A percentile compares a stretch with the other conserved stretches of the same genome.
phyloP scores from a whole-genome alignment of 768 basidiomycete genomes.

The Tulasnella sp. region DNA sequence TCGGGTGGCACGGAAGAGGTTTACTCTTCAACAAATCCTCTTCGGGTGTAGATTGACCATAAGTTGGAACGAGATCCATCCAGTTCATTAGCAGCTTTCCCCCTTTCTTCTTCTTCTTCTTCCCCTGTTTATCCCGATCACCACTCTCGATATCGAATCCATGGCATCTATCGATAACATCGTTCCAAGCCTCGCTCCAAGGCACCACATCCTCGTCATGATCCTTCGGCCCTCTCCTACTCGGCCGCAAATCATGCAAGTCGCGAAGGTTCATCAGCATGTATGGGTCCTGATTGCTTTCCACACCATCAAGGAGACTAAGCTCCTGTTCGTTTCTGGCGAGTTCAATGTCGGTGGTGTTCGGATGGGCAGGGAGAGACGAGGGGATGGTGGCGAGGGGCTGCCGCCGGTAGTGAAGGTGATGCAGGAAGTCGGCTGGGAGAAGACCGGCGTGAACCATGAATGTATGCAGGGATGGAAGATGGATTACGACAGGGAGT shows the following conservation, averaged over 20 bases:
- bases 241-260: slow-evolving; percentile 33
- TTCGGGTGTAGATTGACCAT: too few species aligned
- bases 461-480: slow-evolving; percentile 63
- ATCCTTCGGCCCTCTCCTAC: slow-evolving; percentile 28
- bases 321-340: slow-evolving; percentile 45
- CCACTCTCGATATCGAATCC: slow-evolving; percentile 31
- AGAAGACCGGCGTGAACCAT: slow-evolving; percentile 80
- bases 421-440: slow-evolving; percentile 50
- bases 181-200: slow-evolving; percentile 70
- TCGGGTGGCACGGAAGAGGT: slow-evolving; percentile 52
- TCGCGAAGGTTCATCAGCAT: slow-evolving; percentile 62
- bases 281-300: slow-evolving; percentile 72
- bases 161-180: slow-evolving; percentile 45
- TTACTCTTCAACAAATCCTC: not conserved
- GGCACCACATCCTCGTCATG: slow-evolving; percentile 39
- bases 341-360: not conserved
- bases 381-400: slow-evolving; percentile 56
- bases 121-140: too few species aligned
- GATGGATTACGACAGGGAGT: slow-evolving; percentile 62
- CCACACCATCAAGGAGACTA: slow-evolving; percentile 53
- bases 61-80: too few species aligned
- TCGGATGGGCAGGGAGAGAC: slow-evolving; percentile 6
- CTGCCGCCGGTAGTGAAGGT: slow-evolving; percentile 42
- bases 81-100: too few species aligned
- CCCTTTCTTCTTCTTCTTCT: too few species aligned